Evolutionary conservation across 306 rosid genomes (phyloP).

Genomic region (Cicer bijugum): DNA sequence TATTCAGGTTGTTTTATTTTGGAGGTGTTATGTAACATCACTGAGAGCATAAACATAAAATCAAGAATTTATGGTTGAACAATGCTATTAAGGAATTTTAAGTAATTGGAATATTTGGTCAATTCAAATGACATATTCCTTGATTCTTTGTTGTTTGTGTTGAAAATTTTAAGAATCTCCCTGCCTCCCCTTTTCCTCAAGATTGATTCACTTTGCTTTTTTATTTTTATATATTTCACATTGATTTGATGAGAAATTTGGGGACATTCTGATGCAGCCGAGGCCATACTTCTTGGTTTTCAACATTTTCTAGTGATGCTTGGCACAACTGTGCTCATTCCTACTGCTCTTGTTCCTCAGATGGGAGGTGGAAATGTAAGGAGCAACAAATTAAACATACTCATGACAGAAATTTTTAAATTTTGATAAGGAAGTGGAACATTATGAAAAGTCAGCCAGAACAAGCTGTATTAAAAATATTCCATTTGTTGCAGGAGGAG

Average conservation of each 20-base stretch:
- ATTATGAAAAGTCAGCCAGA: slow-evolving; percentile 28
- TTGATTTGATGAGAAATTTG: slow-evolving; percentile 37
- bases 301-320: slow-evolving; percentile 99
- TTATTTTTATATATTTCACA: neutral
- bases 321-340: slow-evolving; percentile 95
- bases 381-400: slow-evolving; percentile 9
- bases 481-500: slow-evolving; percentile 64
- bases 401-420: neutral
- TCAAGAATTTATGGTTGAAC: slow-evolving; percentile 14
- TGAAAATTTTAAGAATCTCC: slow-evolving; percentile 21
- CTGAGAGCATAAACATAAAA: neutral
- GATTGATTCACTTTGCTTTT: slow-evolving; percentile 20
- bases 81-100: neutral
- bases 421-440: slow-evolving; percentile 24
- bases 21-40: slow-evolving; percentile 8
- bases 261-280: slow-evolving; percentile 71
- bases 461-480: neutral
- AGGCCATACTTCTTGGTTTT: slow-evolving; percentile 98
- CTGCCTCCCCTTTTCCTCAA: neutral
- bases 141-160: slow-evolving; percentile 20
- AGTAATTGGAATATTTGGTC: slow-evolving; percentile 32
- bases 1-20: slow-evolving; percentile 31
- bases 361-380: slow-evolving; percentile 99
- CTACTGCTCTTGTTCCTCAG: slow-evolving; percentile 95
- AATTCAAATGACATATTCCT: slow-evolving; percentile 12